These are phyloP conservation scores for Fusarium sp. DNA, from an alignment of 2,329 filamentous ascomycete genomes.

Conservation along the genomic window DNA sequence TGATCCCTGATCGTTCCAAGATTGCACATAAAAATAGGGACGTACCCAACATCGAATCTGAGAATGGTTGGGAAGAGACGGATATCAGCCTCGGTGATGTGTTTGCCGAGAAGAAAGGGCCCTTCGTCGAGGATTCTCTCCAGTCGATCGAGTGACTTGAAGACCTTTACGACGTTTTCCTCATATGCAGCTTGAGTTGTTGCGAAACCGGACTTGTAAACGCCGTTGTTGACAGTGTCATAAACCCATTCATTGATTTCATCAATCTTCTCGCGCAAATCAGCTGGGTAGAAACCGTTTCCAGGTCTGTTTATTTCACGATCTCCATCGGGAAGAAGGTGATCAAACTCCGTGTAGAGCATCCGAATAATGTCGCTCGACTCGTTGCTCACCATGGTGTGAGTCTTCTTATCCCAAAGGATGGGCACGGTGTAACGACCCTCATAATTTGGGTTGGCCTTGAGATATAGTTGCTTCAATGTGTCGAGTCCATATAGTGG, in stretches of 20 bases:
- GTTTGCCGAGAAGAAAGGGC: conserved; percentile 69
- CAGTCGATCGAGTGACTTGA: conserved; percentile 70
- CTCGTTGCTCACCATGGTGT: conserved; percentile 84
- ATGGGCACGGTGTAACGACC: conserved; percentile 80
- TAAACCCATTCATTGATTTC: conserved; percentile 75
- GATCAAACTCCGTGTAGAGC: conserved; percentile 79
- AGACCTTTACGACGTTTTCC: conserved; percentile 66
- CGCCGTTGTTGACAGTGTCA: conserved; percentile 58
- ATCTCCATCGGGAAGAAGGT: conserved; percentile 60
- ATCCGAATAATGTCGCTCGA: conserved; percentile 86
- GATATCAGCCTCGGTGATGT: conserved; percentile 75
- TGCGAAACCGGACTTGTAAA: conserved; percentile 70
- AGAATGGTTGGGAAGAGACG: conserved; percentile 72
- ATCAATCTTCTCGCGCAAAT: conserved; percentile 67
- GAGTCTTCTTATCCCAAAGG: conserved; percentile 73
- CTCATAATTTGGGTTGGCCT: conserved; percentile 70
- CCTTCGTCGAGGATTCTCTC: conserved; percentile 64
- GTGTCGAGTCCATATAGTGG: conserved; percentile 72
- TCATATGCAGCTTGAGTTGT: conserved; percentile 73
- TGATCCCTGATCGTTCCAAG: conserved; percentile 70
- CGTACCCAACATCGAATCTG: conserved; percentile 75
- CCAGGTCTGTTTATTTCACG: conserved; percentile 60
- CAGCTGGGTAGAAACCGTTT: conserved; percentile 66
- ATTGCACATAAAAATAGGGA: conserved; percentile 73
- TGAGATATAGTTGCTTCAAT: conserved; percentile 76